Evolutionary conservation across 257 asterid genomes (phyloP), one percentile per base, ranked within the genome.

Genomic region (Oldenlandia corymbosa): DNA sequence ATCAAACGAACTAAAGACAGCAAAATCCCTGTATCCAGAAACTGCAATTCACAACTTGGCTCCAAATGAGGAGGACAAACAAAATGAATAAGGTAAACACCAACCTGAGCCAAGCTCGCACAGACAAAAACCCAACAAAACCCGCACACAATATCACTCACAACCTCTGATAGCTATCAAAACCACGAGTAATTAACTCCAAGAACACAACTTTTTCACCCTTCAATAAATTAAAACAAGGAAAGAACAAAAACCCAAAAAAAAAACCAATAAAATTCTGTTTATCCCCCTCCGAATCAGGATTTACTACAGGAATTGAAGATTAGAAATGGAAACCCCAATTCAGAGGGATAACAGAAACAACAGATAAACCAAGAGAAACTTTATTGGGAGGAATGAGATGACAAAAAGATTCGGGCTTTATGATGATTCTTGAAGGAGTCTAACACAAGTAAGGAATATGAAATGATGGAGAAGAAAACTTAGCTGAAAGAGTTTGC

Each of bases 401-500:
- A 65, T 34, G 5, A 11, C 45, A 4, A 58, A 65, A 45, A 62
- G 69, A 63, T 56, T 64, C 68, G 63, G 17, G 49, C 46, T 69
- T 67, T 60, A 47, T 47, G 16, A 5, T 45, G 18, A 54, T 64
- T 62, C 62, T 52, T 36, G 65, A 62, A 53, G 45, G 69, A 55
- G 69, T 50, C 51, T 10, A 37, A 61, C 43, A 36, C 63, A 66
- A 54, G 62, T n/a, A 69, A 70, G 63, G 49, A 72, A 66, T 62
- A 72, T 13, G 36, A n/a, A n/a, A 34, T 7, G n/a, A 5, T 56
- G 55, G 59, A 49, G 45, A 53, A 65, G 24, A 74, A 54, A 71
- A 77, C 85, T 79, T 78, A 75, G 70, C 78, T 55, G 72, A 58
- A 73, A 76, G 76, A 63, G 58, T 26, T 68, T 73, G 66, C 80